phyloP scores from a whole-genome alignment of 495 filamentous ascomycete species.

The Tuber aestivum region DNA sequence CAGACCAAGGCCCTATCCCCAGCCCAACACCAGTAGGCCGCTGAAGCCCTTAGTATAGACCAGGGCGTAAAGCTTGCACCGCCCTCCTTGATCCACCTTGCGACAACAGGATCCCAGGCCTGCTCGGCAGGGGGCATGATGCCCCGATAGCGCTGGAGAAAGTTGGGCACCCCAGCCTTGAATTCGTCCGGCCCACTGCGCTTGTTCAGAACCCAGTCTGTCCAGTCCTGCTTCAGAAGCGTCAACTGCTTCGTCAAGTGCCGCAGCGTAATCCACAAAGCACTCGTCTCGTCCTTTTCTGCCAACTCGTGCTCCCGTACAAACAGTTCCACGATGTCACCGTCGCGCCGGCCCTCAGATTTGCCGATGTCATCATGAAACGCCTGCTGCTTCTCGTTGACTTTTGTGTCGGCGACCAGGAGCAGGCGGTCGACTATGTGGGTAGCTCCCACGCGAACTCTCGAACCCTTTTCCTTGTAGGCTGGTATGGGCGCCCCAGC shows the following conservation, averaged over 20 bases:
- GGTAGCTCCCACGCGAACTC: constrained; percentile 36
- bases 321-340: constrained; percentile 49
- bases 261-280: constrained; percentile 28
- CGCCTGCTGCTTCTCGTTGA: constrained; percentile 47
- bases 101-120: constrained; percentile 44
- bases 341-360: constrained; percentile 44
- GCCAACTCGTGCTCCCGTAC: constrained; percentile 40
- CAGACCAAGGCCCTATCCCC: constrained; percentile 50
- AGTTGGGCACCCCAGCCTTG: constrained; percentile 32
- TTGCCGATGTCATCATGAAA: constrained; percentile 43
- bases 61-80: constrained; percentile 49
- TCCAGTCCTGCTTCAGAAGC: constrained; percentile 19
- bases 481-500: constrained; percentile 44
- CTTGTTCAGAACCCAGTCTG: constrained; percentile 20
- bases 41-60: constrained; percentile 59
- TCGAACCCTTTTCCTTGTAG: constrained; percentile 42
- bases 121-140: constrained; percentile 44
- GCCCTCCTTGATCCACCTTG: constrained; percentile 46
- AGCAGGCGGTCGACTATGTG: constrained; percentile 71
- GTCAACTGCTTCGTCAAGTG: constrained; percentile 35
- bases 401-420: constrained; percentile 51
- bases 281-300: constrained; percentile 37
- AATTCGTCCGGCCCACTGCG: constrained; percentile 12
- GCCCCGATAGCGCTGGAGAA: constrained; percentile 47
- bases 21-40: constrained; percentile 50